Evolutionary conservation across 2,329 filamentous ascomycete genomes (phyloP).

Genomic region (Calonectria hongkongensis): DNA sequence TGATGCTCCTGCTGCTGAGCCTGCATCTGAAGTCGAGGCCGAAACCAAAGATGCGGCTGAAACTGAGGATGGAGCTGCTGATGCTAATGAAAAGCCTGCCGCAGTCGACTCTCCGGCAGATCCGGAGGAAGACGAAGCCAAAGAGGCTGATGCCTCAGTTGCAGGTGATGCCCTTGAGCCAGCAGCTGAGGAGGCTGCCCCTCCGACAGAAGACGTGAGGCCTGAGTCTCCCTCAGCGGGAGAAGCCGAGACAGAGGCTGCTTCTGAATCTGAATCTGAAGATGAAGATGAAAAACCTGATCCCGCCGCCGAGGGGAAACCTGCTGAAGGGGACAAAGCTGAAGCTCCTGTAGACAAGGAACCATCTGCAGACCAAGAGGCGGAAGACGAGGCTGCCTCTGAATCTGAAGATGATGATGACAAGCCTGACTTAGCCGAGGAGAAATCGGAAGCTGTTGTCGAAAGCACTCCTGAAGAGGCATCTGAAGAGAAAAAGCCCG

Average conservation of each 20-base stretch:
- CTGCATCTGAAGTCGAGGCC: constrained; percentile 20
- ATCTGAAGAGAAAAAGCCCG: constrained; percentile 12
- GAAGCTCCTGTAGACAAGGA: constrained; percentile 25
- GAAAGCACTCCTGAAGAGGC: constrained; percentile 15
- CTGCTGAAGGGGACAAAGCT: constrained; percentile 8
- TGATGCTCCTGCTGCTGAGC: constrained; percentile 31
- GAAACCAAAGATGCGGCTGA: constrained; percentile 30
- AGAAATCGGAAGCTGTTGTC: constrained; percentile 13
- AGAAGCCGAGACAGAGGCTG: constrained; percentile 18
- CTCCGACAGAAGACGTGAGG: not conserved
- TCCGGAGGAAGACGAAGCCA: constrained; percentile 22
- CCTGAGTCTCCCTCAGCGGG: not conserved
- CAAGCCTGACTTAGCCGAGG: constrained; percentile 16
- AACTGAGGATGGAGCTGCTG: constrained; percentile 14
- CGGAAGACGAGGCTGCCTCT: constrained; percentile 23
- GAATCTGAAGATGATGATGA: constrained; percentile 29
- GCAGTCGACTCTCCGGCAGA: constrained; percentile 28
- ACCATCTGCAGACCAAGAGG: not conserved
- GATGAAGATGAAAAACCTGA: constrained; percentile 23
- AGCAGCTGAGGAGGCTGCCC: constrained; percentile 1
- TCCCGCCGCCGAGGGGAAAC: constrained; percentile 15
- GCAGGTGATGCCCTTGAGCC: not conserved
- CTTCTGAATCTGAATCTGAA: constrained; percentile 17
- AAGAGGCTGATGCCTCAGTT: constrained; percentile 20
- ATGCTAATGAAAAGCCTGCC: constrained; percentile 34